Conservation (phyloP, 2,329 filamentous ascomycete genomes). For the Endothia cerciana region DNA sequence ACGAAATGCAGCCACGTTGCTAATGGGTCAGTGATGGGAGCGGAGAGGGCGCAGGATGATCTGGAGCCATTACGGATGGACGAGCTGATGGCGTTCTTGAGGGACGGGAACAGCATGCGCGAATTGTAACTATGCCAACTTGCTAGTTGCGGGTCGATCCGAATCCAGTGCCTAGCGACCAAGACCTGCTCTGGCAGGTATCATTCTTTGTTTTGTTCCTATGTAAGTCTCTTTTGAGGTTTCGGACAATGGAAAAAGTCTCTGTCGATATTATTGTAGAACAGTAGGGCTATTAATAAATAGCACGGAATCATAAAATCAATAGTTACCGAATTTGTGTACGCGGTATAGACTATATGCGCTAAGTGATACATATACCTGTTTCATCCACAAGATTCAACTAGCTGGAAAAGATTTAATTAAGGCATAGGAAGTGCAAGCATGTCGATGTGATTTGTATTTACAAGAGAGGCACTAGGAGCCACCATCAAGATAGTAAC, state of each 20-base stretch:
- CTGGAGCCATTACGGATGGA: not conserved
- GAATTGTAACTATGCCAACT: not conserved
- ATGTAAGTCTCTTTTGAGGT: too few relatives aligned
- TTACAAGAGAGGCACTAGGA: not conserved
- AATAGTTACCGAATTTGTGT: too few relatives aligned
- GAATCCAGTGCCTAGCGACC: not conserved
- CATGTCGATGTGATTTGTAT: not conserved
- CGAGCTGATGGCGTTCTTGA: constrained; percentile 2
- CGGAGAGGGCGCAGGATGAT: not conserved
- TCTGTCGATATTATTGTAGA: too few relatives aligned
- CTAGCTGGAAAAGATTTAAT: too few relatives aligned
- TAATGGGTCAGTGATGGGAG: not conserved
- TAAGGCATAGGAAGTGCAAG: too few relatives aligned
- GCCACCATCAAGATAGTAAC: constrained; percentile 24
- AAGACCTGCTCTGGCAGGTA: not conserved
- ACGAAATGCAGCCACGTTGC: not conserved
- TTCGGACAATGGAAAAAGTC: too few relatives aligned
- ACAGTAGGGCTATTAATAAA: too few relatives aligned
- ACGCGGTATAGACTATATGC: too few relatives aligned
- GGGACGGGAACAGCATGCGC: constrained; percentile 1
- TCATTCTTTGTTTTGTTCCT: too few relatives aligned
- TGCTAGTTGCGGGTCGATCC: not conserved
- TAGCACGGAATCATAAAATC: too few relatives aligned
- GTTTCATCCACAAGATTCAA: too few relatives aligned
- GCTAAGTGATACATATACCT: too few relatives aligned